phyloP scores from a whole-genome alignment of 2,329 filamentous ascomycete species.

The Phyllosticta ampelicida region DNA sequence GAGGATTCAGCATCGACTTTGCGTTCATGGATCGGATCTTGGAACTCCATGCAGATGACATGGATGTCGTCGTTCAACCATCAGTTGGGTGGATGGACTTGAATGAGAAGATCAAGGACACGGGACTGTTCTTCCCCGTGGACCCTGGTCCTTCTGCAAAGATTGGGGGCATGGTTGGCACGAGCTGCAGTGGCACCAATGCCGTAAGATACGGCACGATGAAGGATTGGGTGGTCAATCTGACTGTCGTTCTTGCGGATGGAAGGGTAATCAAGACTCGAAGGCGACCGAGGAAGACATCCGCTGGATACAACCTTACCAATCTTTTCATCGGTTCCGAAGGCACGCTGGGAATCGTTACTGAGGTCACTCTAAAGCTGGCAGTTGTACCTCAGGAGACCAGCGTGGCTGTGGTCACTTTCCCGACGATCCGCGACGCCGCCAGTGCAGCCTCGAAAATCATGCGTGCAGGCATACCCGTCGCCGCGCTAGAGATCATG shows the following conservation, averaged over 20 bases:
- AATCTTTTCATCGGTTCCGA: conserved; percentile 71
- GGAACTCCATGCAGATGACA: conserved; percentile 70
- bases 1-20: conserved; percentile 85
- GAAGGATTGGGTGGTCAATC: conserved; percentile 79
- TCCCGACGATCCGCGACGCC: conserved; percentile 66
- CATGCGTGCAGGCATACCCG: conserved; percentile 63
- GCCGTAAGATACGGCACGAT: conserved; percentile 74
- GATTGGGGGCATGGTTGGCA: conserved; percentile 76
- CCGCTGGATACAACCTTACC: conserved; percentile 75
- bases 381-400: conserved; percentile 65
- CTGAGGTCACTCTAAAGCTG: conserved; percentile 72
- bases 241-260: conserved; percentile 71
- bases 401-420: conserved; percentile 69
- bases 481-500: conserved; percentile 77
- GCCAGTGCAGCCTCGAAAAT: conserved; percentile 63
- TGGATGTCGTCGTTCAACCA: conserved; percentile 89
- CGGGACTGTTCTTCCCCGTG: conserved; percentile 80
- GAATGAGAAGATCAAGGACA: conserved; percentile 62
- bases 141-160: conserved; percentile 69
- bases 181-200: conserved; percentile 64
- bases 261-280: conserved; percentile 71
- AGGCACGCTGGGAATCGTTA: conserved; percentile 70
- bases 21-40: conserved; percentile 75
- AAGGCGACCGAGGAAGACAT: conserved; percentile 63
- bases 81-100: conserved; percentile 86